Conservation (phyloP, 495 filamentous ascomycete species). For the Penicillium arizonense region DNA sequence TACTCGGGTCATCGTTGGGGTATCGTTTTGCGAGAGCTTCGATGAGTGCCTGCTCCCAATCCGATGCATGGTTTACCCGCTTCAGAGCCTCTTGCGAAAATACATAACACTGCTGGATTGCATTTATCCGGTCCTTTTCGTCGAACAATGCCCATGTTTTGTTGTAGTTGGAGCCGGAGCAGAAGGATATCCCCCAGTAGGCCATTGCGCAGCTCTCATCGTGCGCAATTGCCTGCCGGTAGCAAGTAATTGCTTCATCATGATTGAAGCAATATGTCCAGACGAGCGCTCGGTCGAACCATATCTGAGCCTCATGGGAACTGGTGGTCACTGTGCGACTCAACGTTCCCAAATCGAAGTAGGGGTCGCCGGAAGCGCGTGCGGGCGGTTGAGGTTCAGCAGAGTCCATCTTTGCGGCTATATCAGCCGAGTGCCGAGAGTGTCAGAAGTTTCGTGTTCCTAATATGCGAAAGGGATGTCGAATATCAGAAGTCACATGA, state of each 20-base stretch:
- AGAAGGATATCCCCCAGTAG: slow-evolving; percentile 62
- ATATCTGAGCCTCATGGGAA: slow-evolving; percentile 44
- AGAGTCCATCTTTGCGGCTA: not conserved
- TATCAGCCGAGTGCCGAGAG: not conserved
- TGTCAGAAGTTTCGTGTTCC: not conserved
- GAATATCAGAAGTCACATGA: slow-evolving; percentile 2
- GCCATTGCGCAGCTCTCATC: slow-evolving; percentile 56
- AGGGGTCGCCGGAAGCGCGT: slow-evolving; percentile 24
- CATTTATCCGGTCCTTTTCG: slow-evolving; percentile 39
- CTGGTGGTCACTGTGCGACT: slow-evolving; percentile 42
- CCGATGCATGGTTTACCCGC: slow-evolving; percentile 18
- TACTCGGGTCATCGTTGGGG: slow-evolving; percentile 29
- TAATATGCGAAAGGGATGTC: not conserved
- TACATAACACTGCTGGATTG: slow-evolving; percentile 34
- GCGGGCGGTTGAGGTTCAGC: not conserved
- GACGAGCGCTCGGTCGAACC: slow-evolving; percentile 59
- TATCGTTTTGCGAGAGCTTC: slow-evolving; percentile 51
- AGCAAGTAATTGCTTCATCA: slow-evolving; percentile 56
- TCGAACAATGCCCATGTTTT: slow-evolving; percentile 64
- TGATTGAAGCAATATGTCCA: slow-evolving; percentile 66
- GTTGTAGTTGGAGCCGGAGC: slow-evolving; percentile 67
- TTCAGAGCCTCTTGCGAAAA: slow-evolving; percentile 35
- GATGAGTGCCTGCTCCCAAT: slow-evolving; percentile 51
- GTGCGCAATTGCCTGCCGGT: slow-evolving; percentile 48
- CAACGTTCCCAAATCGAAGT: slow-evolving; percentile 56